phyloP scores from a whole-genome alignment of 768 basidiomycete species.

The Boletus huronensis region DNA sequence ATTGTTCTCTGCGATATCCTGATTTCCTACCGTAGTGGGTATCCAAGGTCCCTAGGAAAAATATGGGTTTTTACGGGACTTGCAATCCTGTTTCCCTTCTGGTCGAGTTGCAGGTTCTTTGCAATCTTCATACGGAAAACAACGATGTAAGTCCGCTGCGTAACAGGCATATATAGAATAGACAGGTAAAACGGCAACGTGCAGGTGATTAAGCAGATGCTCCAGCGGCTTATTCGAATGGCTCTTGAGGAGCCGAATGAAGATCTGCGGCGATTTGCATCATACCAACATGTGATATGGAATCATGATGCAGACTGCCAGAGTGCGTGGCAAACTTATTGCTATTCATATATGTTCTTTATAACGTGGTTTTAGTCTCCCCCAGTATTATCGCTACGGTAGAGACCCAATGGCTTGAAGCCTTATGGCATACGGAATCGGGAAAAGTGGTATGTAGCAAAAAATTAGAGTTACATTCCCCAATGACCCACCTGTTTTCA shows the following conservation, averaged over 20 bases:
- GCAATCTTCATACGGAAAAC: slow-evolving; percentile 6
- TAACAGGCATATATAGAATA: not conserved
- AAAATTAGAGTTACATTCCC: not conserved
- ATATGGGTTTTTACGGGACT: not conserved
- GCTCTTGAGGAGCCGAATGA: slow-evolving; percentile 33
- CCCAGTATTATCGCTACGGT: slow-evolving; percentile 32
- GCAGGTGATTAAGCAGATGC: slow-evolving; percentile 16
- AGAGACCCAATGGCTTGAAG: slow-evolving; percentile 49
- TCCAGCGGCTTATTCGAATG: slow-evolving; percentile 39
- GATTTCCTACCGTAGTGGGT: slow-evolving; percentile 16
- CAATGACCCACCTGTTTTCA: slow-evolving; percentile 9
- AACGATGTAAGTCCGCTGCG: slow-evolving; percentile 15
- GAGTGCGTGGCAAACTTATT: slow-evolving; percentile 33
- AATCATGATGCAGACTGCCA: slow-evolving; percentile 33
- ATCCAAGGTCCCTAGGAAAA: slow-evolving; percentile 4
- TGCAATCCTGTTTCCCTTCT: slow-evolving; percentile 25
- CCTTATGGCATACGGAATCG: slow-evolving; percentile 40
- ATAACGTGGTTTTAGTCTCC: slow-evolving; percentile 26
- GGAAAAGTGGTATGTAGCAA: slow-evolving; percentile 7
- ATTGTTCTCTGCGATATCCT: not conserved
- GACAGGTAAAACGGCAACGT: not conserved
- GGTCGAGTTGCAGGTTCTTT: slow-evolving; percentile 25
- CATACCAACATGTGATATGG: slow-evolving; percentile 62
- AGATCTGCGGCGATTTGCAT: slow-evolving; percentile 44
- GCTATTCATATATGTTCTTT: not conserved